phyloP scores from a whole-genome alignment of 2,329 filamentous ascomycete species.

The Pestalotiopsis sp. region DNA sequence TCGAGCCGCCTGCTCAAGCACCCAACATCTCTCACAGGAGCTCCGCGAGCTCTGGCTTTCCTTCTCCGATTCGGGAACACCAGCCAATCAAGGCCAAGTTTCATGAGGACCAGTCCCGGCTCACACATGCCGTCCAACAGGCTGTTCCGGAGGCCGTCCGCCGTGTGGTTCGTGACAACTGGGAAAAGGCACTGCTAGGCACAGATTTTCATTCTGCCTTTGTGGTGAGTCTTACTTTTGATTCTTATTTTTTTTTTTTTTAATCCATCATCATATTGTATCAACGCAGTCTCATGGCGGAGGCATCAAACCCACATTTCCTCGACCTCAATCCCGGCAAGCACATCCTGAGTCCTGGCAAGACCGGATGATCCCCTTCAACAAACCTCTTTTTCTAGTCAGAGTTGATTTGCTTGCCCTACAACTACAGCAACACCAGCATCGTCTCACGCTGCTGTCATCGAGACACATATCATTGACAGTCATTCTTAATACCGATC shows the following conservation, averaged over 20 bases:
- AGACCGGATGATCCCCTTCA: neutral
- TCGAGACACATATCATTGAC: neutral
- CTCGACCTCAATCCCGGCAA: neutral
- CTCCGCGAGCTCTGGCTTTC: conserved; percentile 26
- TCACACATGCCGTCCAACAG: conserved; percentile 41
- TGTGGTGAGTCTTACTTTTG: conserved; percentile 42
- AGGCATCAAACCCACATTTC: neutral
- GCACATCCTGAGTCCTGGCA: neutral
- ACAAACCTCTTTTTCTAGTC: neutral
- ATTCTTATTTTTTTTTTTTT: conserved; percentile 7
- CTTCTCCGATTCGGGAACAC: conserved; percentile 35
- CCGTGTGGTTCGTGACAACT: conserved; percentile 50
- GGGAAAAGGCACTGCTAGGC: conserved; percentile 51
- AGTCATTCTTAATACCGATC: neutral
- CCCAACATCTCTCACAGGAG: conserved; percentile 3
- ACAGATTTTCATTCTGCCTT: conserved; percentile 56
- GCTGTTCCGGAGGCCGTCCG: conserved; percentile 47
- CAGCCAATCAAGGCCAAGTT: conserved; percentile 34
- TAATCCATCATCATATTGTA: neutral
- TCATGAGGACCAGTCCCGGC: conserved; percentile 38
- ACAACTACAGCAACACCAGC: neutral
- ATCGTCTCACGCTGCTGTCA: neutral
- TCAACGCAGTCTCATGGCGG: neutral
- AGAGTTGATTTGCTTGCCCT: neutral
- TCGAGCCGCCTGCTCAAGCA: conserved; percentile 19